Evolutionary conservation across 768 basidiomycete species (phyloP), one percentile per base, ranked within the genome.

Genomic region (Phanerochaete carnosa): DNA sequence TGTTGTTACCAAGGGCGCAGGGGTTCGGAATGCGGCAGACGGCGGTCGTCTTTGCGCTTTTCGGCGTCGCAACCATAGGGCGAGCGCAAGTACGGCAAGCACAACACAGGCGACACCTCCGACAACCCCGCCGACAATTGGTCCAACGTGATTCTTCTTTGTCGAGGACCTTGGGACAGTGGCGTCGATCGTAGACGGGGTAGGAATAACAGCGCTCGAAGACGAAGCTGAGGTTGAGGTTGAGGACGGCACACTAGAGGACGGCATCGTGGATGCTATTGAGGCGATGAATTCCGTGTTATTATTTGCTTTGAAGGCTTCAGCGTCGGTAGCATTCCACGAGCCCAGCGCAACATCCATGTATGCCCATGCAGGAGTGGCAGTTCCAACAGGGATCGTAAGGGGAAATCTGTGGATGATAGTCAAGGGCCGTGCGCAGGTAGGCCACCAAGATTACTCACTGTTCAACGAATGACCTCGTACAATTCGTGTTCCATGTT

Each of bases 361-460:
- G 61, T 81, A 89, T 9, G 86, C 86, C 87, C 87, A 89, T 8
- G 79, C 79, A 11, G 86, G 87, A 22, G 88, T 76, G 11, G 75
- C 72, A 1, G 81, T 75, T 8, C 78, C 79, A 0, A 64, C 58
- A 2, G 87, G 86, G 47, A 88, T 70, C 11, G 70, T 65, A 19
- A 72, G 51, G 0, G 83, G 80, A 62, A 74, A 86, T n/a, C 83
- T 83, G 45, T 53, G 29, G 7, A 35, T 13, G 25, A 16, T 28
- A 19, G 13, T 25, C 33, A 60, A 12, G 15, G 19, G 1, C 2
- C 1, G 8, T 37, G 19, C 25, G 28, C 19, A 35, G 19, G 2
- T 26, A 22, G 1, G 16, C 11, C 30, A 13, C 7, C n/a, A 29
- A 58, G 26, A 26, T 1, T 23, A 54, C 55, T 61, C 23, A 55